A percentile compares a stretch with the other conserved stretches of the same genome.
phyloP scores from a whole-genome alignment of 2,329 filamentous ascomycete genomes.

The Phaeosphaeriaceae sp. region DNA sequence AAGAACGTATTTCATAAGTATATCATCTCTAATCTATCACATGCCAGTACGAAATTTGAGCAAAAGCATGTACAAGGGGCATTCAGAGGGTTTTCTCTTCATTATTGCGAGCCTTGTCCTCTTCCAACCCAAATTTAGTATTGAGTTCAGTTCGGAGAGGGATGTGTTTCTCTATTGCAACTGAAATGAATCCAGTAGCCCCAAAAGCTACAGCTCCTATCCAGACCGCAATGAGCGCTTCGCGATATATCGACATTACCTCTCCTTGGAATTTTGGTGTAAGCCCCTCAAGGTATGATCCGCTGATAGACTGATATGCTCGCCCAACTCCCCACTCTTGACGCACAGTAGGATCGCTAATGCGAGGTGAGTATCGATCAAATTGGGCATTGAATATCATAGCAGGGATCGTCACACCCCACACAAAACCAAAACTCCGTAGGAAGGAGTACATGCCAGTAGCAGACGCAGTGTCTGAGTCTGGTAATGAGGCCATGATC shows the following conservation, averaged over 20 bases:
- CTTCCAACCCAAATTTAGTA: slow-evolving; percentile 33
- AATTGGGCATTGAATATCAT: slow-evolving; percentile 21
- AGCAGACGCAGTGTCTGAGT: slow-evolving; percentile 16
- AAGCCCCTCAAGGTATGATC: background rate
- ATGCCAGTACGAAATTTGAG: too few relatives aligned
- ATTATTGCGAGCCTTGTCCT: too few relatives aligned
- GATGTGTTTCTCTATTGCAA: slow-evolving; percentile 7
- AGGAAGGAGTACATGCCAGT: slow-evolving; percentile 21
- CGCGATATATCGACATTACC: slow-evolving; percentile 37
- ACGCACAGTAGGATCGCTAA: background rate
- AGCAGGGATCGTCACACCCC: slow-evolving; percentile 23
- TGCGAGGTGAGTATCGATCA: background rate
- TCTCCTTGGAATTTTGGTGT: slow-evolving; percentile 8
- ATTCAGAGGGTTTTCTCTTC: too few relatives aligned
- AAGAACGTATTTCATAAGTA: too few relatives aligned
- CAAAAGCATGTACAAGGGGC: too few relatives aligned
- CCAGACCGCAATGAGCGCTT: slow-evolving; percentile 42
- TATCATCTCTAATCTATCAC: too few relatives aligned
- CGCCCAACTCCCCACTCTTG: slow-evolving; percentile 4
- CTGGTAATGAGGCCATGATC: slow-evolving; percentile 10
- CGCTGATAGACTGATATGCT: slow-evolving; percentile 13
- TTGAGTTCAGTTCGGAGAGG: slow-evolving; percentile 7
- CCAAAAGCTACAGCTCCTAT: slow-evolving; percentile 37
- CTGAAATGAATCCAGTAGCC: slow-evolving; percentile 1
- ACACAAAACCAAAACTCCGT: slow-evolving; percentile 24